Evolutionary conservation across 1,139 yeast genomes (phyloP), one percentile per base, ranked within the genome.

Genomic region (Lodderomyces orthopsilosis): DNA sequence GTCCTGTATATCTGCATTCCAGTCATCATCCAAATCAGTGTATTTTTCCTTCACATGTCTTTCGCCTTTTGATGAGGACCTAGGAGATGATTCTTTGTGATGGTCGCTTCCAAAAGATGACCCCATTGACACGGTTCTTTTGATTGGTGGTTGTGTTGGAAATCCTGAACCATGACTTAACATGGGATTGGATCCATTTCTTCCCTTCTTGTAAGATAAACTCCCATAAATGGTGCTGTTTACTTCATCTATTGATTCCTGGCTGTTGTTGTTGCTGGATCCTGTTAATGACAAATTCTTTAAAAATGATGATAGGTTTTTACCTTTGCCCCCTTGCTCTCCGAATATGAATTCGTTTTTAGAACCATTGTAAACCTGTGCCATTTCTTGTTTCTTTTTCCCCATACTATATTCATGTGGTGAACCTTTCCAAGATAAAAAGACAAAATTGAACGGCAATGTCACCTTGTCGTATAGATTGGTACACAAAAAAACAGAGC

Each of bases 1-100:
- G 50, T 72, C 85, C 50, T 85, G 89, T 37, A 89, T 72, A 33
- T 82, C 85, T 4, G 95, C 94, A 58, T 89, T 91, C 97, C 96
- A 90, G 61, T 89, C 96, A 55, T 86, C 95, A 58, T 89, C 96
- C 40, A 82, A 62, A 56, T 87, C 95, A 17, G 77, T 66, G 52
- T 79, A 81, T 44, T 62, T 57, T 30, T 54, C 49, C 13, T 28
- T 32, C 2, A 17, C 23, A 15, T 24, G 41, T 22, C 22, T 13
- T 5, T 38, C 24, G n/a, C 17, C n/a, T 14, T 24, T 45, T 17
- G 52, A 45, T 27, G 36, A 44, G 4, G 51, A 42, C 33, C 51
- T 35, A 12, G 37, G 37, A 42, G 38, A 21, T 35, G 19, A 6
- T 4, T 30, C 34, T 10, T 10, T n/a, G 7, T 15, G 34, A 30